Evolutionary conservation across 2,329 filamentous ascomycete genomes (phyloP), one percentile per base, ranked within the genome.

Genomic region (Calonectria montana): DNA sequence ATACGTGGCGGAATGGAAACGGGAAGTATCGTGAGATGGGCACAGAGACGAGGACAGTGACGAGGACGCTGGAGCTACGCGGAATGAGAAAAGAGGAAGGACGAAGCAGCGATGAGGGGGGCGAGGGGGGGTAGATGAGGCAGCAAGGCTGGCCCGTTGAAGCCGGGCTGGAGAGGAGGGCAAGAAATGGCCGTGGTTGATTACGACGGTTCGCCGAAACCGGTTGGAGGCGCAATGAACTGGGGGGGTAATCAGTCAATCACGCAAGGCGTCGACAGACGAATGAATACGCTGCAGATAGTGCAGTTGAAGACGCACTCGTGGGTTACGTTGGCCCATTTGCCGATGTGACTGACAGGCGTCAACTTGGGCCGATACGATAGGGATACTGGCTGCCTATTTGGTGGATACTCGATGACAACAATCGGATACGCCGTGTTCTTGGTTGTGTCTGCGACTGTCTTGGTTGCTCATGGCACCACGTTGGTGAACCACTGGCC

Each of bases 61-160:
- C 41, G 10, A 27, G 13, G 21, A 48, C 13, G 35, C n/a, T 25
- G 23, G 53, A 21, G 23, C n/a, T 37, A 67, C 50, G 64, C 13
- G 41, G 29, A 31, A 41, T 21, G 16, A 45, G 25, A 47, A 29
- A 65, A 63, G 21, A 45, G 25, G 45, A 27, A 61, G 45, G 31
- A 43, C 45, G 31, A 50, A 29, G 29, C n/a, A 27, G n/a, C 31
- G 50, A 23, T 21, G 53, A 50, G n/a, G 47, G 25, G 23, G 47
- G 41, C 16, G 39, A 37, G 59, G 41, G 21, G 64, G 53, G 45
- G 35, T 43, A 63, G 29, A 25, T 41, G 57, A 68, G 55, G 65
- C 65, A 48, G 47, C 65, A 63, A 68, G 65, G 57, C 65, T 62
- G 16, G 57, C 37, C 35, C 18, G n/a, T 59, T 39, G 53, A 59